Percentiles rank a stretch among this genome's conserved stretches.
phyloP scores from a whole-genome alignment of 306 rosid genomes.

The Rosa multiflora region DNA sequence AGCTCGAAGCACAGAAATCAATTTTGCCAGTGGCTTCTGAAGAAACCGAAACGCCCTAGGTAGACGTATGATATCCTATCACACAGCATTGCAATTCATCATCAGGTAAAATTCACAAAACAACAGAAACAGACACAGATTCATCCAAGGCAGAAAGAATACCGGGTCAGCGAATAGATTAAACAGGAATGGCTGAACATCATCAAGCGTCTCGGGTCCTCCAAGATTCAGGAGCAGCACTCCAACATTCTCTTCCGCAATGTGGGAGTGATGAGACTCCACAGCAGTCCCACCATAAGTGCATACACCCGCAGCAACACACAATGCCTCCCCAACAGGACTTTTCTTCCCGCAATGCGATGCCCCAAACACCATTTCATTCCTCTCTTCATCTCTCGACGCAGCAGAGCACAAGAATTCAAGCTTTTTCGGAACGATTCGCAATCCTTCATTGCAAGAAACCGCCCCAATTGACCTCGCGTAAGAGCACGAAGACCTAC shows the following conservation, averaged over 20 bases:
- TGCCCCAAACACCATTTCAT: constrained; percentile 28
- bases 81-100: constrained; percentile 17
- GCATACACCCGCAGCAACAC: constrained; percentile 43
- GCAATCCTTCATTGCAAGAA: constrained; percentile 23
- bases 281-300: constrained; percentile 41
- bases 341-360: constrained; percentile 36
- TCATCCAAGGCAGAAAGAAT: constrained; percentile 3
- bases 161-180: constrained; percentile 99
- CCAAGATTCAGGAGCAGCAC: constrained; percentile 95
- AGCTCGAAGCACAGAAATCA: constrained; percentile 88
- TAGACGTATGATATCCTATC: constrained; percentile 92
- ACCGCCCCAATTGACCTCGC: constrained; percentile 23
- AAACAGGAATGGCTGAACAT: constrained; percentile 92
- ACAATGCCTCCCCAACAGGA: constrained; percentile 32
- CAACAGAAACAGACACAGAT: background rate
- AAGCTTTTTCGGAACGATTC: constrained; percentile 34
- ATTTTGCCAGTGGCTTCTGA: constrained; percentile 76
- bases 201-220: constrained; percentile 94
- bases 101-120: constrained; percentile 23
- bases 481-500: constrained; percentile 1
- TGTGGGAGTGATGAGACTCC: constrained; percentile 47
- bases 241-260: constrained; percentile 77
- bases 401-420: constrained; percentile 36
- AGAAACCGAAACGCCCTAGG: constrained; percentile 89
- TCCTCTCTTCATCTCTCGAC: constrained; percentile 16